These are phyloP conservation scores for Gossypium gossypioides DNA, from an alignment of 441 rosid genomes.

Conservation along the genomic window DNA sequence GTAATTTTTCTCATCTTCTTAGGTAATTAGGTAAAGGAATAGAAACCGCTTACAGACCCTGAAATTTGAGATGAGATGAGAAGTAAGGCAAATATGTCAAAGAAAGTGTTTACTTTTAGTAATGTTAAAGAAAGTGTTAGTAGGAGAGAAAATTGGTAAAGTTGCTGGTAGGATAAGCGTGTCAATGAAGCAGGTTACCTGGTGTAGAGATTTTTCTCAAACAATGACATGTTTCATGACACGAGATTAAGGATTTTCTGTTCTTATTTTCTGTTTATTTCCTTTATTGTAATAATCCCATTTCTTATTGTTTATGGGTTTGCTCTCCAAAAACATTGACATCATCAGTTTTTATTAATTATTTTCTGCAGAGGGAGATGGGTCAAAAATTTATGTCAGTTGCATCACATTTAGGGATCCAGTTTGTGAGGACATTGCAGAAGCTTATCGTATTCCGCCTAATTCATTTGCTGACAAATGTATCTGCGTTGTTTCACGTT, in stretches of 20 bases:
- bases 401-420: conserved; percentile 93
- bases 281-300: not conserved
- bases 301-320: not conserved
- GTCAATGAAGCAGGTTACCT: not conserved
- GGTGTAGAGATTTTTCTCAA: not conserved
- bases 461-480: conserved; percentile 91
- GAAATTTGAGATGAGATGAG: not conserved
- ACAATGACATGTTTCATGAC: not conserved
- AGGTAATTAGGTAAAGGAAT: not conserved
- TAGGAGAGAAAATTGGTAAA: not conserved
- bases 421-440: conserved; percentile 86
- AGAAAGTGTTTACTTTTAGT: not conserved
- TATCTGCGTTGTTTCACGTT: conserved; percentile 82
- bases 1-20: not conserved
- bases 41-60: not conserved
- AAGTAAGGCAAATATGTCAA: not conserved
- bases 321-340: not conserved
- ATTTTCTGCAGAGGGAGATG: conserved; percentile 85
- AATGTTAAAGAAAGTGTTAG: not conserved
- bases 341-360: not conserved
- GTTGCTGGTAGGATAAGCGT: not conserved
- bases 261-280: not conserved
- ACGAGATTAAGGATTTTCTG: not conserved
- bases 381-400: conserved; percentile 85
- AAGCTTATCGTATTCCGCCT: conserved; percentile 74